Percentiles rank a stretch among this genome's conserved stretches.
These are phyloP conservation scores for Osmanthus fragrans DNA, from an alignment of 257 asterid species.

Conservation along the genomic window DNA sequence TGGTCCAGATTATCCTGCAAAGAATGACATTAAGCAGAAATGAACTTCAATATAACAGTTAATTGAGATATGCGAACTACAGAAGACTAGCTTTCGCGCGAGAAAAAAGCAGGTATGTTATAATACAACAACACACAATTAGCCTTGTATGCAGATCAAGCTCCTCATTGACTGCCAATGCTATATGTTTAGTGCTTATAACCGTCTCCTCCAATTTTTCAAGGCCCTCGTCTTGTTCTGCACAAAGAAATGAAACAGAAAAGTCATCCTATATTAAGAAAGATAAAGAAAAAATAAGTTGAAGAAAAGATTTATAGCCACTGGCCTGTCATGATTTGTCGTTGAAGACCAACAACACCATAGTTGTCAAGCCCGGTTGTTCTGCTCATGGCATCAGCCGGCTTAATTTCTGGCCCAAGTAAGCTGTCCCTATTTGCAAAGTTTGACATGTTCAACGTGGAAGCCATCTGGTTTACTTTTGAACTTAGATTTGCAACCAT, in stretches of 20 bases:
- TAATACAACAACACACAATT: conserved; percentile 56
- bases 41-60: conserved; percentile 19
- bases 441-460: conserved; percentile 82
- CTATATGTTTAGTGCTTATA: conserved; percentile 92
- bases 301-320: conserved; percentile 16
- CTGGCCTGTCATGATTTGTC: conserved; percentile 92
- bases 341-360: conserved; percentile 88
- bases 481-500: conserved; percentile 64
- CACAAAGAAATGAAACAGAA: neutral
- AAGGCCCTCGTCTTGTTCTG: conserved; percentile 98
- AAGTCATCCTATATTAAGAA: conserved; percentile 5
- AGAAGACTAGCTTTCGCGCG: neutral
- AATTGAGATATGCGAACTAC: neutral
- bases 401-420: conserved; percentile 92
- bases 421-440: conserved; percentile 87
- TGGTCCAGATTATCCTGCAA: conserved; percentile 77
- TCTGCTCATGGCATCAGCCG: conserved; percentile 83
- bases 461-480: conserved; percentile 85
- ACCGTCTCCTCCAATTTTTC: conserved; percentile 89
- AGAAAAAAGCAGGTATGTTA: neutral
- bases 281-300: conserved; percentile 6
- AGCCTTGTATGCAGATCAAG: conserved; percentile 85
- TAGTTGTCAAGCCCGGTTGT: conserved; percentile 76
- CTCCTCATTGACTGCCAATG: conserved; percentile 94
- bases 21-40: conserved; percentile 10